These are phyloP conservation scores for Vanderwaltozyma verrucispora DNA, from an alignment of 805 yeast species.

Conservation along the genomic window DNA sequence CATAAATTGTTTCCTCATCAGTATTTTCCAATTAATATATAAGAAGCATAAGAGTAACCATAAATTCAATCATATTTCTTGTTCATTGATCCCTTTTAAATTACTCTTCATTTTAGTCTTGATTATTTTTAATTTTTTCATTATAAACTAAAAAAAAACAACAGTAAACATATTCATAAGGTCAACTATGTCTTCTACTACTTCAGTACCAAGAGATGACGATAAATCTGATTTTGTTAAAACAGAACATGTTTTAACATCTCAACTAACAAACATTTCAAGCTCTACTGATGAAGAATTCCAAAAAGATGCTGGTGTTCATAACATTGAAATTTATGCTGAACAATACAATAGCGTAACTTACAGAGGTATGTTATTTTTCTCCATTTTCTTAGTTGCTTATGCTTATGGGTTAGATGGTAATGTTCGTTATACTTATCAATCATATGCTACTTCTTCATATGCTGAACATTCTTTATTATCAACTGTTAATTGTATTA, in stretches of 20 bases:
- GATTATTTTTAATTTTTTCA: too few relatives aligned
- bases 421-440: constrained; percentile 34
- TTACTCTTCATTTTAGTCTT: too few relatives aligned
- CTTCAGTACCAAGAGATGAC: background rate
- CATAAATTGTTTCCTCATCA: too few relatives aligned
- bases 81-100: too few relatives aligned
- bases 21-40: too few relatives aligned
- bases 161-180: too few relatives aligned
- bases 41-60: too few relatives aligned
- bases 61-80: too few relatives aligned
- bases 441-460: constrained; percentile 41
- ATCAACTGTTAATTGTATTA: constrained; percentile 43
- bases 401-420: constrained; percentile 53
- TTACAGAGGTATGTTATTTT: constrained; percentile 35
- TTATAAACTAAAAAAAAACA: too few relatives aligned
- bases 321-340: constrained; percentile 44
- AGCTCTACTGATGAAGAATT: constrained; percentile 1
- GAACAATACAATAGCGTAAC: constrained; percentile 36
- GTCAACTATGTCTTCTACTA: constrained; percentile 1
- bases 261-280: background rate
- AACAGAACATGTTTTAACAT: background rate
- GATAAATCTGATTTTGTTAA: too few relatives aligned
- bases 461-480: constrained; percentile 39
- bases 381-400: constrained; percentile 43
- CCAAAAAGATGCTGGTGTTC: constrained; percentile 34